Conservation (phyloP, 164 flowering plant genomes). For the Sedum album region DNA sequence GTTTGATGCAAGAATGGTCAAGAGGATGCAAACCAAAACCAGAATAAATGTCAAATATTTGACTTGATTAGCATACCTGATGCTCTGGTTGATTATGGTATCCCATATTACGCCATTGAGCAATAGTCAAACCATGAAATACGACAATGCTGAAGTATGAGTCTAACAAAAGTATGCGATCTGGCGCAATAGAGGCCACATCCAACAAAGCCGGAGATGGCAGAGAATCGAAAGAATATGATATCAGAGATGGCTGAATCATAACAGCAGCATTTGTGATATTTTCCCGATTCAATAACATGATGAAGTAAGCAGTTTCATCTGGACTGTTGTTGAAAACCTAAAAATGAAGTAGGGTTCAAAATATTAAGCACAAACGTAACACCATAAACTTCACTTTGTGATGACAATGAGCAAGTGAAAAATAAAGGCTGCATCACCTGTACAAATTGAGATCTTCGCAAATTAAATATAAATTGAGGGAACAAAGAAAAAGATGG, state of each 20-base stretch:
- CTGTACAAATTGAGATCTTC: constrained; percentile 97
- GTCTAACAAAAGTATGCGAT: constrained; percentile 78
- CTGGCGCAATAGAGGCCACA: constrained; percentile 82
- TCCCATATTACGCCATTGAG: constrained; percentile 96
- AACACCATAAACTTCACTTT: neutral
- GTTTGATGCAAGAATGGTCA: too few species aligned
- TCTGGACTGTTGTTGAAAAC: constrained; percentile 99
- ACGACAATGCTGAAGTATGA: constrained; percentile 86
- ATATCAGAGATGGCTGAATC: constrained; percentile 90
- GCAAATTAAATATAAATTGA: constrained; percentile 87
- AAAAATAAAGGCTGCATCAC: constrained; percentile 22
- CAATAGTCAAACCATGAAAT: constrained; percentile 94
- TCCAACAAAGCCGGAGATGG: constrained; percentile 83
- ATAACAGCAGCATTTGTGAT: constrained; percentile 80
- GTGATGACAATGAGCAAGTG: too few species aligned
- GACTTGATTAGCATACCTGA: constrained; percentile 40
- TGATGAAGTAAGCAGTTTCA: constrained; percentile 96
- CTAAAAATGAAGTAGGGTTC: constrained; percentile 27
- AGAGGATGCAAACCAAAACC: too few species aligned
- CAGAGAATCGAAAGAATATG: constrained; percentile 67
- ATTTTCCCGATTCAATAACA: constrained; percentile 76
- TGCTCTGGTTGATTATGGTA: constrained; percentile 90
- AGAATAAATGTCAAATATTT: too few species aligned
- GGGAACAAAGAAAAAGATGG: constrained; percentile 85
- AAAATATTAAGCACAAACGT: neutral